A percentile compares a stretch with the other conserved stretches of the same genome.
Evolutionary conservation across 257 asterid species (phyloP).

Genomic region (Apocynum venetum): DNA sequence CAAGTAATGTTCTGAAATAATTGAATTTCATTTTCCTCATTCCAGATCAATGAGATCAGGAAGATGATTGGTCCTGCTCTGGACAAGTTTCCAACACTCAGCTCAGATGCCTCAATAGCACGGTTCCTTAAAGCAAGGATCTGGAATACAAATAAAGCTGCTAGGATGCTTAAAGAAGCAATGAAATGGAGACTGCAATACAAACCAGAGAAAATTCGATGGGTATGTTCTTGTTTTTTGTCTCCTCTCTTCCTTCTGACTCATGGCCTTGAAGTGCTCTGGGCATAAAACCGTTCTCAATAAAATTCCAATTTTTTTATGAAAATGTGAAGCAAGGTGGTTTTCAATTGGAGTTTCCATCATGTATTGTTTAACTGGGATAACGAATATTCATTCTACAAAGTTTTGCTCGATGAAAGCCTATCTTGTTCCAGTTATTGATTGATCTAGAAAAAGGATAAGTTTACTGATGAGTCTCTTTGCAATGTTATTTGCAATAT

Average conservation of each 20-base stretch:
- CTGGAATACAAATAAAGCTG: conserved; percentile 47
- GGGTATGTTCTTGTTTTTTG: conserved; percentile 34
- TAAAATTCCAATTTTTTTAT: background rate
- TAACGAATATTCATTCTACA: background rate
- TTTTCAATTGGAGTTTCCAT: background rate
- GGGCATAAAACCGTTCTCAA: background rate
- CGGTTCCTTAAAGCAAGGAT: conserved; percentile 59
- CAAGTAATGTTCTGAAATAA: conserved; percentile 1
- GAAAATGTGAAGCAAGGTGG: background rate
- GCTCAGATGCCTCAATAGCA: conserved; percentile 44
- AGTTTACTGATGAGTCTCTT: background rate
- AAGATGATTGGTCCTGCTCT: conserved; percentile 39
- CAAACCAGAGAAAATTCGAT: conserved; percentile 53
- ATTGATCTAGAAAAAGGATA: background rate
- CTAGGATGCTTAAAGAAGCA: conserved; percentile 57
- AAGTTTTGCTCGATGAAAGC: background rate
- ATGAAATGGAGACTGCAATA: conserved; percentile 54
- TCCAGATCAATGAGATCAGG: conserved; percentile 47
- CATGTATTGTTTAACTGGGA: background rate
- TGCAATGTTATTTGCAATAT: background rate
- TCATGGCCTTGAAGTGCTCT: background rate
- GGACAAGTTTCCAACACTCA: conserved; percentile 33
- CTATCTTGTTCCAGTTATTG: background rate
- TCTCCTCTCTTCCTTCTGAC: background rate
- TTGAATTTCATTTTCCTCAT: background rate